These are phyloP conservation scores for Sugiyamaella lignohabitans DNA, from an alignment of 805 yeast species.

Conservation along the genomic window DNA sequence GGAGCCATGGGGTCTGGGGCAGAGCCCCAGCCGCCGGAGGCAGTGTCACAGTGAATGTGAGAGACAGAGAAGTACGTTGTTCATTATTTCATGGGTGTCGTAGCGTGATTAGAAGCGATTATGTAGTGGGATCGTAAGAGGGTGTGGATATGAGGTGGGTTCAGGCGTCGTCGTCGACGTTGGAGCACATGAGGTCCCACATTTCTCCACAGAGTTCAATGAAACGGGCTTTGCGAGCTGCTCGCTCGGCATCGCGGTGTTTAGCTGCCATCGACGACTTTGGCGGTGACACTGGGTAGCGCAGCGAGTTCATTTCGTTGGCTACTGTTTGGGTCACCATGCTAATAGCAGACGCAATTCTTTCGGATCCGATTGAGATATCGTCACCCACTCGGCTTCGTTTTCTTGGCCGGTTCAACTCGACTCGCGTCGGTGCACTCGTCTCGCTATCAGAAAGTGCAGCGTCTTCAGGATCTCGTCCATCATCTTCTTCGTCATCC, in stretches of 20 bases:
- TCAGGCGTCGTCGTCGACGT: too few relatives aligned
- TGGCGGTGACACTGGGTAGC: background rate
- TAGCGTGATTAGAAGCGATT: too few relatives aligned
- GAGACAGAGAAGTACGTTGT: too few relatives aligned
- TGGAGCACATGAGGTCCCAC: slow-evolving; percentile 27
- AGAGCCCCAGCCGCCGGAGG: too few relatives aligned
- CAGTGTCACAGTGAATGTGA: too few relatives aligned
- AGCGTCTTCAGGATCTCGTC: slow-evolving; percentile 20
- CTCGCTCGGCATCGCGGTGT: too few relatives aligned
- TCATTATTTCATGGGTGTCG: too few relatives aligned
- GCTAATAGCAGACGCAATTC: background rate
- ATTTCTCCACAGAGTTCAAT: slow-evolving; percentile 28
- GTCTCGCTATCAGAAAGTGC: slow-evolving; percentile 21
- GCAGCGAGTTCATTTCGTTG: background rate
- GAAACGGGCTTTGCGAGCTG: slow-evolving; percentile 22
- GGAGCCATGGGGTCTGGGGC: too few relatives aligned
- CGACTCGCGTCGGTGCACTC: slow-evolving; percentile 11
- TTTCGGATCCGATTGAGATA: background rate
- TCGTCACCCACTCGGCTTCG: slow-evolving; percentile 13
- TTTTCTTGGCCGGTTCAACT: slow-evolving; percentile 7
- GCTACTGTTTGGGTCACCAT: background rate
- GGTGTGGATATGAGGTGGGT: too few relatives aligned
- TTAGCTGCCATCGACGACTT: background rate
- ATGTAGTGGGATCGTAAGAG: too few relatives aligned
- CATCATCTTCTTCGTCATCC: slow-evolving; percentile 20